A percentile compares a stretch with the other conserved stretches of the same genome.
Conservation (phyloP, 2,329 filamentous ascomycete genomes). For the Stachybotrys elegans region DNA sequence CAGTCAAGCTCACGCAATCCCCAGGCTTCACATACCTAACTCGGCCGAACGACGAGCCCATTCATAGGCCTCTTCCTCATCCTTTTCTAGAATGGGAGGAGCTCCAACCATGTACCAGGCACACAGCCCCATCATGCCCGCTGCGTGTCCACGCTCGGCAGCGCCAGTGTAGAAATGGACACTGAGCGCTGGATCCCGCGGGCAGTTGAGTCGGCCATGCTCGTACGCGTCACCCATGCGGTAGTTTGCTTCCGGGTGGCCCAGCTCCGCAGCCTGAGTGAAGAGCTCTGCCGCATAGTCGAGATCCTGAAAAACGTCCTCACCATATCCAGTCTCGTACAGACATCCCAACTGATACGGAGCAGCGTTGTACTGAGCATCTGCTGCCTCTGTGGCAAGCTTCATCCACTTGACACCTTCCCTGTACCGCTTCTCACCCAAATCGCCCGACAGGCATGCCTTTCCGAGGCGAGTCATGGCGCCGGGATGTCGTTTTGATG, state of each 20-base stretch:
- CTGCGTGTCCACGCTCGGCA: conserved; percentile 75
- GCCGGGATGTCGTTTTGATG: conserved; percentile 90
- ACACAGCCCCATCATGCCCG: conserved; percentile 96
- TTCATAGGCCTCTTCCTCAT: conserved; percentile 93
- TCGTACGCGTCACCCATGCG: conserved; percentile 96
- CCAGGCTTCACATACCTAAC: conserved; percentile 79
- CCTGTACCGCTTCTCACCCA: conserved; percentile 80
- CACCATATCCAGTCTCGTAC: conserved; percentile 90
- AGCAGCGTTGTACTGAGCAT: conserved; percentile 85
- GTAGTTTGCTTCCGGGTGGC: conserved; percentile 79
- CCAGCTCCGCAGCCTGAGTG: conserved; percentile 88
- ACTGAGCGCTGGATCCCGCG: conserved; percentile 83
- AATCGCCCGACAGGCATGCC: conserved; percentile 83
- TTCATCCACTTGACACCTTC: conserved; percentile 98
- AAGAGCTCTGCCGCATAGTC: conserved; percentile 90
- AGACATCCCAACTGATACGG: conserved; percentile 86
- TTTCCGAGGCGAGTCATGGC: conserved; percentile 90
- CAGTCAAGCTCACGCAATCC: conserved; percentile 78
- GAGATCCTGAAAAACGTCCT: conserved; percentile 88
- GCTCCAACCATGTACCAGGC: conserved; percentile 98
- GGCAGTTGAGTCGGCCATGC: conserved; percentile 81
- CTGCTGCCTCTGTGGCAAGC: conserved; percentile 82
- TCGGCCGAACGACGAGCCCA: conserved; percentile 89
- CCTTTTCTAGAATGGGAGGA: conserved; percentile 85
- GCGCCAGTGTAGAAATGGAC: conserved; percentile 97